A percentile compares a stretch with the other conserved stretches of the same genome.
phyloP scores from a whole-genome alignment of 192 early-diverging fungal species.

The Umbelopsis sp. region DNA sequence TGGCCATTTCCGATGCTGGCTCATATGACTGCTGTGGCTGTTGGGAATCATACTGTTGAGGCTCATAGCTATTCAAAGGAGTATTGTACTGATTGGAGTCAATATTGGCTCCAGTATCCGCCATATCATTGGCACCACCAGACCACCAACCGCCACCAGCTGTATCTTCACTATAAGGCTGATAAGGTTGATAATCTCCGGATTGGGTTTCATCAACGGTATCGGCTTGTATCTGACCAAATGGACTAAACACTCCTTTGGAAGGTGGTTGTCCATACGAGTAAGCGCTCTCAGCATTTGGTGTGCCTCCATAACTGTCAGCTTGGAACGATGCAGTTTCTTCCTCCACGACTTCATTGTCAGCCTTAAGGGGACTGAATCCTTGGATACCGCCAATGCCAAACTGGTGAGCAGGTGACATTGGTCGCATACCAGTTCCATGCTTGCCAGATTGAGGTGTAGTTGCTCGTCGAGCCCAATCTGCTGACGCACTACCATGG shows the following conservation, averaged over 20 bases:
- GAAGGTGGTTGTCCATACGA: constrained; percentile 9
- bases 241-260: constrained; percentile 12
- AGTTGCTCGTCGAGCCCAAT: constrained; percentile 22
- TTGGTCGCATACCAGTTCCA: neutral
- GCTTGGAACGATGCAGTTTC: neutral
- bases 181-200: constrained; percentile 7
- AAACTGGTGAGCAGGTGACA: neutral
- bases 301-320: constrained; percentile 1
- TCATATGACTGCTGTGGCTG: neutral
- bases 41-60: constrained; percentile 14
- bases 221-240: constrained; percentile 15
- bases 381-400: constrained; percentile 3
- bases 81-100: constrained; percentile 31
- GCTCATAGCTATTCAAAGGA: constrained; percentile 18
- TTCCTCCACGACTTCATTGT: neutral
- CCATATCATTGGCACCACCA: constrained; percentile 40
- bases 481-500: neutral
- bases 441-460: constrained; percentile 21
- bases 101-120: constrained; percentile 44
- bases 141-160: constrained; percentile 54
- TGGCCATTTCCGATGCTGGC: neutral
- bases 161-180: constrained; percentile 14
- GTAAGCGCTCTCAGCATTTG: constrained; percentile 11
- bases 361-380: constrained; percentile 17
- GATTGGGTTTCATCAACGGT: constrained; percentile 16